phyloP scores from a whole-genome alignment of 352 stramenopile genomes.

The Phytopythium montanum region DNA sequence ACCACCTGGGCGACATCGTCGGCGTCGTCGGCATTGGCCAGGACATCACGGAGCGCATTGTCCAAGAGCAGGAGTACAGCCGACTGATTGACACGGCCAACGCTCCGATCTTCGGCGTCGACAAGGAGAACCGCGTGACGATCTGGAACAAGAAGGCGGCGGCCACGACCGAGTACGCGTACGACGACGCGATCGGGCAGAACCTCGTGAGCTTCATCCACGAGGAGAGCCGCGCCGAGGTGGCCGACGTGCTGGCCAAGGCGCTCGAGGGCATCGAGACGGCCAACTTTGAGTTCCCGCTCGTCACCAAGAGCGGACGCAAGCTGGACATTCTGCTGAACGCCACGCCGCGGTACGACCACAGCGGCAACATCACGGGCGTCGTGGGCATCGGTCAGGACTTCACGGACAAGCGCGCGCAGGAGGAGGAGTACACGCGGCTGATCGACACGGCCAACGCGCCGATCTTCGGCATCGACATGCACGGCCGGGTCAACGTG shows the following conservation, averaged over 20 bases:
- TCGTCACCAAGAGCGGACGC: conserved; percentile 70
- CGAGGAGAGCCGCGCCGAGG: conserved; percentile 52
- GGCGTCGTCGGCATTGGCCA: conserved; percentile 81
- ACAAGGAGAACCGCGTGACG: conserved; percentile 77
- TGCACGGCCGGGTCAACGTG: conserved; percentile 78
- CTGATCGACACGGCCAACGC: conserved; percentile 90
- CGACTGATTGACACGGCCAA: conserved; percentile 82
- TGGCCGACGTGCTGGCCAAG: conserved; percentile 65
- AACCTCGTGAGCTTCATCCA: conserved; percentile 70
- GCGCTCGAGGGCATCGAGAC: conserved; percentile 61
- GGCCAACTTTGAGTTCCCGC: conserved; percentile 83
- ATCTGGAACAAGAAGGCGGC: conserved; percentile 94
- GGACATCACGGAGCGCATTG: conserved; percentile 77
- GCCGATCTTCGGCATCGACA: conserved; percentile 89
- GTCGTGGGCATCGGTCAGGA: conserved; percentile 81
- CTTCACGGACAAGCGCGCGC: conserved; percentile 75
- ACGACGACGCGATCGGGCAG: conserved; percentile 82
- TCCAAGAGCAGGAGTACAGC: conserved; percentile 81
- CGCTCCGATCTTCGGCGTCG: conserved; percentile 78
- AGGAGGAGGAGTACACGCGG: conserved; percentile 85
- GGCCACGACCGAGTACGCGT: conserved; percentile 85
- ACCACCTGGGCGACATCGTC: too few relatives aligned
- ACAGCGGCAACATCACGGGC: conserved; percentile 65
- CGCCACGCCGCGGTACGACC: conserved; percentile 66
- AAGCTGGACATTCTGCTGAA: conserved; percentile 82